Evolutionary conservation across 352 stramenopile genomes (phyloP).

Genomic region (Pythium aquatile): DNA sequence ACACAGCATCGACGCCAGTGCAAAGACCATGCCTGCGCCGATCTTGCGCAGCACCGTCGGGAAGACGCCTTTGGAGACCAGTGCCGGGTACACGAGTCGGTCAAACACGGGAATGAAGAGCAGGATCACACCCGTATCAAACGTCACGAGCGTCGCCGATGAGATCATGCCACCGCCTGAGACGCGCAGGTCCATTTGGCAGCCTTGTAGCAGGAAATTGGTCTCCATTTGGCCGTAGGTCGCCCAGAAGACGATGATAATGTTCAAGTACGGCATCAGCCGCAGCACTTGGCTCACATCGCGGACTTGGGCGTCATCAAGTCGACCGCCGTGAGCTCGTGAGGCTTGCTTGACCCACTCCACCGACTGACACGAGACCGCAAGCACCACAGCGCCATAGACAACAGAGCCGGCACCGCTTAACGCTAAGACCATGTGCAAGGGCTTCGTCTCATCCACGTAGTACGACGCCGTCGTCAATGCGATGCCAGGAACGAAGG

Average conservation of each 20-base stretch:
- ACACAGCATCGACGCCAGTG: slow-evolving; percentile 68
- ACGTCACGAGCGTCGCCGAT: slow-evolving; percentile 80
- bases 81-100: slow-evolving; percentile 65
- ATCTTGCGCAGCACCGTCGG: slow-evolving; percentile 85
- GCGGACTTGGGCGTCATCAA: slow-evolving; percentile 47
- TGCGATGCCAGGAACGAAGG: slow-evolving; percentile 68
- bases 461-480: slow-evolving; percentile 81
- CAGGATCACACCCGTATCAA: slow-evolving; percentile 86
- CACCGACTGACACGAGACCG: slow-evolving; percentile 52
- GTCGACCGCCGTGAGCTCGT: slow-evolving; percentile 45
- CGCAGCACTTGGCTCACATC: slow-evolving; percentile 70
- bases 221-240: slow-evolving; percentile 79
- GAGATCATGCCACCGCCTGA: slow-evolving; percentile 48
- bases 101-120: slow-evolving; percentile 90
- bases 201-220: slow-evolving; percentile 77
- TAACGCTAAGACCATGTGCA: slow-evolving; percentile 60
- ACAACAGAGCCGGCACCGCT: slow-evolving; percentile 44
- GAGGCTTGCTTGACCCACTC: slow-evolving; percentile 52
- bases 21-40: slow-evolving; percentile 74
- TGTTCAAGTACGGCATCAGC: slow-evolving; percentile 69
- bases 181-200: slow-evolving; percentile 60
- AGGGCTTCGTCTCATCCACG: slow-evolving; percentile 40
- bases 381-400: slow-evolving; percentile 64
- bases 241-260: slow-evolving; percentile 85
- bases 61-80: slow-evolving; percentile 52